phyloP scores from a whole-genome alignment of 2,329 filamentous ascomycete genomes.

The Plenodomus lindquistii region DNA sequence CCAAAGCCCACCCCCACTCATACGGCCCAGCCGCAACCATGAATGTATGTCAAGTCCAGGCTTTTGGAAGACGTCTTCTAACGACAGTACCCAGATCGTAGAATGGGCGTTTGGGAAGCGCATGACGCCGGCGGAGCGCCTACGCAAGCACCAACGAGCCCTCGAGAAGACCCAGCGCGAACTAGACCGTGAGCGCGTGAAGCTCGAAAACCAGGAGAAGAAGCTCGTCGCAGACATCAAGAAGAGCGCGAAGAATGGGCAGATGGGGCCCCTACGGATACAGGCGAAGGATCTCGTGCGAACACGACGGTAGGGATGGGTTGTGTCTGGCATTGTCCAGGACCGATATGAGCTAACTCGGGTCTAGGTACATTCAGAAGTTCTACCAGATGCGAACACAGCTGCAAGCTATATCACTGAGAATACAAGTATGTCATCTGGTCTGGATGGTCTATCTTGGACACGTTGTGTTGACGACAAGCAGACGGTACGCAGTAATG shows the following conservation, averaged over 20 bases:
- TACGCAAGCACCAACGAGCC: slow-evolving; percentile 92
- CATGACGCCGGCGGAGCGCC: slow-evolving; percentile 91
- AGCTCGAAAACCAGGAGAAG: slow-evolving; percentile 98
- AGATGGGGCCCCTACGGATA: slow-evolving; percentile 98
- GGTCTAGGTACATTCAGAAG: slow-evolving; percentile 83
- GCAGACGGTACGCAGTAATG: slow-evolving; percentile 94
- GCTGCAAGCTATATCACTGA: slow-evolving; percentile 90
- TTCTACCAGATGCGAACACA: slow-evolving; percentile 99
- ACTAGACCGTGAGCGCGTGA: slow-evolving; percentile 89
- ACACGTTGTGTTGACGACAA: slow-evolving; percentile 17
- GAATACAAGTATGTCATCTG: slow-evolving; percentile 74
- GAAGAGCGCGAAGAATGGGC: slow-evolving; percentile 95
- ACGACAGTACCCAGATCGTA: slow-evolving; percentile 60
- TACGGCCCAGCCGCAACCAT: slow-evolving; percentile 21
- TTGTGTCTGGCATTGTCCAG: background rate
- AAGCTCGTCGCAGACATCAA: slow-evolving; percentile 95
- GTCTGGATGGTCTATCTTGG: background rate
- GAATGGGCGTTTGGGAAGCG: slow-evolving; percentile 99
- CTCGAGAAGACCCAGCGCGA: slow-evolving; percentile 97
- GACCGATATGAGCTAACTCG: slow-evolving; percentile 7
- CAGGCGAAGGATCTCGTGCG: slow-evolving; percentile 96
- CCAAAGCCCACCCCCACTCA: background rate
- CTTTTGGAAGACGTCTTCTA: background rate
- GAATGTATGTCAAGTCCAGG: slow-evolving; percentile 51
- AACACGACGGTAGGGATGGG: slow-evolving; percentile 68